A percentile compares a stretch with the other conserved stretches of the same genome.
These are phyloP conservation scores for Saccharomycopsis amapae DNA, from an alignment of 805 yeast species.

Conservation along the genomic window DNA sequence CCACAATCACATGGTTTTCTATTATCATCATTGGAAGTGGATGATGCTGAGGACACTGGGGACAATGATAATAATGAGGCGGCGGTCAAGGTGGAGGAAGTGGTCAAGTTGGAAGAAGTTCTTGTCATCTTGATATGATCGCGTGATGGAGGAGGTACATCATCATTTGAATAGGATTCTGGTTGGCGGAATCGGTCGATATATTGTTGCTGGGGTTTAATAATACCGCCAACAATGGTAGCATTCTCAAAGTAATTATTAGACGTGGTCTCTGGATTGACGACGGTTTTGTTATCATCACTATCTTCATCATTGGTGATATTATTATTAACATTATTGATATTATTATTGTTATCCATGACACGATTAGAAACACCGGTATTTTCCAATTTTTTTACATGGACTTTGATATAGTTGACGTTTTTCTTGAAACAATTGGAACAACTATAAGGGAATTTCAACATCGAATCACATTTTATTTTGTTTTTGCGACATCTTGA, in stretches of 20 bases:
- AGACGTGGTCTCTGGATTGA: background rate
- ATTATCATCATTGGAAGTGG: conserved; percentile 2
- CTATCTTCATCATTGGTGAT: background rate
- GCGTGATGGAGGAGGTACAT: background rate
- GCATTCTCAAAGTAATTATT: background rate
- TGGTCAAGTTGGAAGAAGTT: conserved; percentile 5
- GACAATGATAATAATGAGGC: background rate
- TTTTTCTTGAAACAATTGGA: conserved; percentile 21
- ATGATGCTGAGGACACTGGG: background rate
- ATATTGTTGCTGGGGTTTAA: too few relatives aligned
- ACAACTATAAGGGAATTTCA: conserved; percentile 20
- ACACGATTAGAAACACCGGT: background rate
- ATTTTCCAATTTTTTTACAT: background rate
- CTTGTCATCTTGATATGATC: conserved; percentile 1
- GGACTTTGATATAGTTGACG: conserved; percentile 12
- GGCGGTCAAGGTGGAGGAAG: background rate
- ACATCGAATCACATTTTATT: conserved; percentile 20
- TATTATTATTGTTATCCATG: background rate
- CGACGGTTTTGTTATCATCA: background rate
- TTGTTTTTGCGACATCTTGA: conserved; percentile 21
- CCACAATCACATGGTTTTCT: conserved; percentile 2
- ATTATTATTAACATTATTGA: background rate
- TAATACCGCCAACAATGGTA: too few relatives aligned
- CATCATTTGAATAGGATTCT: too few relatives aligned
- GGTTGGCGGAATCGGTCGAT: too few relatives aligned